Evolutionary conservation across 345 rosid genomes (phyloP).

Genomic region (Syzygium grande): DNA sequence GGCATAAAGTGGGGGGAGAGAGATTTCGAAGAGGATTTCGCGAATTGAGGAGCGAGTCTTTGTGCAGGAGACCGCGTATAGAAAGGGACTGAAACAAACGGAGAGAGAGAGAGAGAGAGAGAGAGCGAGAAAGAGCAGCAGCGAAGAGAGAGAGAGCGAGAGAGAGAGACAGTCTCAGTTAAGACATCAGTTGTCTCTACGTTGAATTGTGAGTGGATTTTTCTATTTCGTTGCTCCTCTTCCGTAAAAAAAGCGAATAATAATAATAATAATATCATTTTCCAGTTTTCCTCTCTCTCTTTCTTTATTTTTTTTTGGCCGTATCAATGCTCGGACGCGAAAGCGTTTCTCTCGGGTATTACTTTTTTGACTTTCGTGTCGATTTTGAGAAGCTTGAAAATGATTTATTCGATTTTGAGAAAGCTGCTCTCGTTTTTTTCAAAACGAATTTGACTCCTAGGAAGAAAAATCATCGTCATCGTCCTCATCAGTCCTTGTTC

Average conservation of each 20-base stretch:
- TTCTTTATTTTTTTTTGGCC: not conserved
- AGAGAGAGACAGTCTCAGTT: not conserved
- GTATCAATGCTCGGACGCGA: not conserved
- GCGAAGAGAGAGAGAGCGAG: not conserved
- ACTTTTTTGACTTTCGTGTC: not conserved
- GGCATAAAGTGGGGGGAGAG: not conserved
- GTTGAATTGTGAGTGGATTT: not conserved
- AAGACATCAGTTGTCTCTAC: constrained; percentile 5
- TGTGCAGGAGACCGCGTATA: constrained; percentile 7
- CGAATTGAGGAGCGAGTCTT: not conserved
- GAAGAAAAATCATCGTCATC: not conserved
- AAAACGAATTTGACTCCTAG: not conserved
- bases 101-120: not conserved
- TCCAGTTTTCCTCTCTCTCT: not conserved
- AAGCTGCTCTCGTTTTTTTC: not conserved
- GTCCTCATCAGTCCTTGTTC: not conserved
- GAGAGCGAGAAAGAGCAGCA: not conserved
- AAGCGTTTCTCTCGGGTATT: not conserved
- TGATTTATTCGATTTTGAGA: not conserved
- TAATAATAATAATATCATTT: not conserved
- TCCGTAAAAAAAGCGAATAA: not conserved
- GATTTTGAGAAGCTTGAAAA: not conserved
- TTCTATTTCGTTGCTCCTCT: not conserved
- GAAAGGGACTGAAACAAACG: constrained; percentile 2
- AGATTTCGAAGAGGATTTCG: not conserved